A percentile compares a stretch with the other conserved stretches of the same genome.
These are phyloP conservation scores for Fraxinus paxiana DNA, from an alignment of 305 asterid genomes.

Conservation along the genomic window DNA sequence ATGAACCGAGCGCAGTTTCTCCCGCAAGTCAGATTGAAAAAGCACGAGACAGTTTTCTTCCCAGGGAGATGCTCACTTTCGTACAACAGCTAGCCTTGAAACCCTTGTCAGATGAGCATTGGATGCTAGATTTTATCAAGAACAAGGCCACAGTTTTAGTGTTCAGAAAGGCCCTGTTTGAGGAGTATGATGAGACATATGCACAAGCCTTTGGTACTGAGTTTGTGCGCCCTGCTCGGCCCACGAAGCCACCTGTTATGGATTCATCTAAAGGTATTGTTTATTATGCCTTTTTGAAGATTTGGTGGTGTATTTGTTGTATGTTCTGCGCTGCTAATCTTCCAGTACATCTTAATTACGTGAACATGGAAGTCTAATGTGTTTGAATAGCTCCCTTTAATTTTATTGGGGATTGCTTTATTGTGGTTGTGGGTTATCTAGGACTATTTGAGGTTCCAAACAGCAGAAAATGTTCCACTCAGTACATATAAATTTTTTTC, in stretches of 20 bases:
- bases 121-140: conserved; percentile 46
- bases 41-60: conserved; percentile 57
- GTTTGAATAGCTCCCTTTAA: background rate
- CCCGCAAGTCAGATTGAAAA: conserved; percentile 58
- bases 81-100: conserved; percentile 51
- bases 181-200: conserved; percentile 87
- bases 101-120: conserved; percentile 39
- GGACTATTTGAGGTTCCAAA: background rate
- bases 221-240: conserved; percentile 50
- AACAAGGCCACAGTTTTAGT: conserved; percentile 65
- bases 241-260: conserved; percentile 42
- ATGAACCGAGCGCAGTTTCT: conserved; percentile 52
- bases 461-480: background rate
- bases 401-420: background rate
- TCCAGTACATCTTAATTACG: background rate
- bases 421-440: background rate
- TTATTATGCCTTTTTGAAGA: background rate
- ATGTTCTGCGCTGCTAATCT: background rate
- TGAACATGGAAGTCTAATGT: background rate
- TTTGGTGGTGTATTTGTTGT: background rate
- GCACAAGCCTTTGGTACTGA: conserved; percentile 84
- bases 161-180: conserved; percentile 60
- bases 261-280: conserved; percentile 69
- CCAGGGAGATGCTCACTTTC: conserved; percentile 54
- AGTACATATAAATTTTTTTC: background rate